Percentiles rank a stretch among this genome's conserved stretches.
phyloP scores from a whole-genome alignment of 2,329 filamentous ascomycete genomes.

The Kalmusia sp. region DNA sequence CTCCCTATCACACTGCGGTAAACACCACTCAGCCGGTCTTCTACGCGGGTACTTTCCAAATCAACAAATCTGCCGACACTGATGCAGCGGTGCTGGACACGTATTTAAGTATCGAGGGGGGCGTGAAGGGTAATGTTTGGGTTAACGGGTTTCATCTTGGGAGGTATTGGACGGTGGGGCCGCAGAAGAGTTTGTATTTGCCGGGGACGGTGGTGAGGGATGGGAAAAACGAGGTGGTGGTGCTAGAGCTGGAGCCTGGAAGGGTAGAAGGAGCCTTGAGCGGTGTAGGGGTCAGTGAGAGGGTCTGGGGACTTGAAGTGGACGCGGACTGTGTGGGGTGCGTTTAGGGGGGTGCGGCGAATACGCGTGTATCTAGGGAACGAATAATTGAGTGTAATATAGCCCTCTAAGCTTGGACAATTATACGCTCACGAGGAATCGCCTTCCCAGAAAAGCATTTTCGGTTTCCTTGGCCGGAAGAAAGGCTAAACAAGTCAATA shows the following conservation, averaged over 20 bases:
- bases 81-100: constrained; percentile 34
- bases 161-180: constrained; percentile 56
- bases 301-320: constrained; percentile 40
- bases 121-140: constrained; percentile 56
- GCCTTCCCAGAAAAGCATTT: too few species aligned
- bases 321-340: constrained; percentile 35
- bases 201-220: constrained; percentile 49
- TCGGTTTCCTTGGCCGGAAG: too few species aligned
- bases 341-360: background rate
- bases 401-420: too few species aligned
- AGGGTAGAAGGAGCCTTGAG: constrained; percentile 22
- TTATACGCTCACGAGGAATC: too few species aligned
- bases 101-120: constrained; percentile 50
- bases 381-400: background rate
- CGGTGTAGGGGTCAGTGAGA: constrained; percentile 17
- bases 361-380: background rate
- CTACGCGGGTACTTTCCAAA: constrained; percentile 26
- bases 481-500: too few species aligned
- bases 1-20: background rate
- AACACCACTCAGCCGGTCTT: constrained; percentile 19
- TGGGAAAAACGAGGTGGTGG: constrained; percentile 49
- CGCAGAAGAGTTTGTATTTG: constrained; percentile 57
- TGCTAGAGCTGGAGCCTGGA: constrained; percentile 56
- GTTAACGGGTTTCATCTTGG: constrained; percentile 57
- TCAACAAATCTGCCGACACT: constrained; percentile 9